Evolutionary conservation across 2,329 filamentous ascomycete genomes (phyloP).

Genomic region (Arthrinium phaeospermum): DNA sequence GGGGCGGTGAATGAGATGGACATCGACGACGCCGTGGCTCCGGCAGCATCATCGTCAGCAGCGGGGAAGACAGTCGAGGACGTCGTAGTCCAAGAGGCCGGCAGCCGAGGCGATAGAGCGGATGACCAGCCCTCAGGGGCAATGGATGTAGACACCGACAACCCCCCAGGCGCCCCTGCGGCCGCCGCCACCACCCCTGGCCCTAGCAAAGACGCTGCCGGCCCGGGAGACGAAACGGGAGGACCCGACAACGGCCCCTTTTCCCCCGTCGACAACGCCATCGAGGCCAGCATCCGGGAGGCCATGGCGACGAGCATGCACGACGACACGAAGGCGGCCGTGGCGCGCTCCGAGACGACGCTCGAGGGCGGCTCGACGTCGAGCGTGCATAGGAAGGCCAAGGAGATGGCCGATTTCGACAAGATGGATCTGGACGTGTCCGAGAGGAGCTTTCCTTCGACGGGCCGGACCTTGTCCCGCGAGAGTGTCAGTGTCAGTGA

Average conservation of each 20-base stretch:
- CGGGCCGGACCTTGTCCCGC: neutral
- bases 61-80: constrained; percentile 25
- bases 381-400: constrained; percentile 30
- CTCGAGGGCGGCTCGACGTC: constrained; percentile 11
- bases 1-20: neutral
- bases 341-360: constrained; percentile 19
- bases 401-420: constrained; percentile 25
- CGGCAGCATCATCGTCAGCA: constrained; percentile 23
- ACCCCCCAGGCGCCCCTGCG: constrained; percentile 20
- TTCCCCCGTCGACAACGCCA: constrained; percentile 31
- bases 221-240: constrained; percentile 9
- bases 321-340: constrained; percentile 21
- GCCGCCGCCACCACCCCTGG: constrained; percentile 21
- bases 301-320: constrained; percentile 37
- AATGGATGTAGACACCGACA: neutral
- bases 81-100: neutral
- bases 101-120: neutral
- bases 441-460: constrained; percentile 3
- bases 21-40: neutral
- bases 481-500: constrained; percentile 10
- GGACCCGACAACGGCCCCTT: constrained; percentile 17
- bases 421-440: constrained; percentile 13
- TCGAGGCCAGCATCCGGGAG: constrained; percentile 38
- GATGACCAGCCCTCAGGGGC: neutral
- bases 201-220: neutral